Evolutionary conservation across 306 rosid genomes (phyloP).

Genomic region (Corylus americana): DNA sequence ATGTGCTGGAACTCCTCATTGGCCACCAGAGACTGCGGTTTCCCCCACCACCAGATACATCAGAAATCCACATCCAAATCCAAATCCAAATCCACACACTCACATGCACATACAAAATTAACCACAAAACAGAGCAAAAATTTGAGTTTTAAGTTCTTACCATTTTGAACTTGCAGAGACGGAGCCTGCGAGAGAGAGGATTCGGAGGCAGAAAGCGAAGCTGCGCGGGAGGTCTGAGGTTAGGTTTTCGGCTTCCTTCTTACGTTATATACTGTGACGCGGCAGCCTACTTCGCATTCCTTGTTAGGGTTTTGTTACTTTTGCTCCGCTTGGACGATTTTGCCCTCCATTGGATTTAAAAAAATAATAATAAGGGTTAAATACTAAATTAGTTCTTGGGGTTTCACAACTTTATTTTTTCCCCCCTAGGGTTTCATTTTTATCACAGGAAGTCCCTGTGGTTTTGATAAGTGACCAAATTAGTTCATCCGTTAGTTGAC

Average conservation of each 20-base stretch:
- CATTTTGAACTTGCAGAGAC: background rate
- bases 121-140: too few species aligned
- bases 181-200: background rate
- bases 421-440: too few species aligned
- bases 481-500: too few species aligned
- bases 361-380: too few species aligned
- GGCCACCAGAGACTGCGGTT: slow-evolving; percentile 37
- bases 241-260: background rate
- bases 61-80: background rate
- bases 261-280: background rate
- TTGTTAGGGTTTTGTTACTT: background rate
- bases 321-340: background rate
- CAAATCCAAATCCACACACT: background rate
- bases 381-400: too few species aligned
- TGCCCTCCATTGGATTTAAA: background rate
- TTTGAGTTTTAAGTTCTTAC: background rate
- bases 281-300: background rate
- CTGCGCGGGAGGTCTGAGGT: background rate
- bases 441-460: too few species aligned
- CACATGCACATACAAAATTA: background rate
- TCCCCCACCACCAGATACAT: background rate
- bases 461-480: too few species aligned
- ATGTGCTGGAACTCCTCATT: slow-evolving; percentile 54
- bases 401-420: too few species aligned
- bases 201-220: background rate